Evolutionary conservation across 805 yeast species (phyloP), one percentile per base, ranked within the genome.

Genomic region (Pichia eremophila): DNA sequence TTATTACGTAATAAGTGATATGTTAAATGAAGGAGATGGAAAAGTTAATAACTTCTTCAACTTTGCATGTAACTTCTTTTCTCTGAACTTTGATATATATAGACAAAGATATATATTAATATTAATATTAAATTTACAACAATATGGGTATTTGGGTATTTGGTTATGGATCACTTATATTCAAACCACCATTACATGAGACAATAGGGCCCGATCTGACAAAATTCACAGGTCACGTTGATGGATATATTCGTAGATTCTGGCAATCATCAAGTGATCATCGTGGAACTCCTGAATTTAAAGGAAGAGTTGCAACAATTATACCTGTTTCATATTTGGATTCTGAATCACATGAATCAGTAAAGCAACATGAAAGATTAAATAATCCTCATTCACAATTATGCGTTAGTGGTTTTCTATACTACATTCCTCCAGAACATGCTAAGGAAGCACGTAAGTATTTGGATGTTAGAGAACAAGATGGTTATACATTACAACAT

Each of bases 211-310:
- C 36, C 1, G 45, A 52, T 28, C 60, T 63, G 40, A 48, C 49
- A 22, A 51, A 56, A 36, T 62, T 85, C 10, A 81, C 88, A 0
- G 96, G 96, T 0, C 76, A 81, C 42, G 71, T 90, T 25, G 70
- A 71, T 45, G 96, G 96, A 2, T 88, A 70, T 55, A 77, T 82
- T 1, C 72, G 98, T 19, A 67, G 96, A 41, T 90, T 90, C 60
- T 90, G 96, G 96, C 97, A 90, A 63, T 76, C 86, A 35, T 83
- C 93, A 11, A 78, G 82, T 25, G 97, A 90, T 62, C 96, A 91
- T 63, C 67, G 97, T 46, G 97, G 97, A 1, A 84, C 95, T 0
- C 88, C 87, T 0, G 85, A 78, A 48, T 61, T 66, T n/a, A 95
- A 95, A 1, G 98, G 98, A 0, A 66, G 97, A 34, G 97, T 90